Evolutionary conservation across 805 yeast species (phyloP).

Genomic region (Teunomyces stri): DNA sequence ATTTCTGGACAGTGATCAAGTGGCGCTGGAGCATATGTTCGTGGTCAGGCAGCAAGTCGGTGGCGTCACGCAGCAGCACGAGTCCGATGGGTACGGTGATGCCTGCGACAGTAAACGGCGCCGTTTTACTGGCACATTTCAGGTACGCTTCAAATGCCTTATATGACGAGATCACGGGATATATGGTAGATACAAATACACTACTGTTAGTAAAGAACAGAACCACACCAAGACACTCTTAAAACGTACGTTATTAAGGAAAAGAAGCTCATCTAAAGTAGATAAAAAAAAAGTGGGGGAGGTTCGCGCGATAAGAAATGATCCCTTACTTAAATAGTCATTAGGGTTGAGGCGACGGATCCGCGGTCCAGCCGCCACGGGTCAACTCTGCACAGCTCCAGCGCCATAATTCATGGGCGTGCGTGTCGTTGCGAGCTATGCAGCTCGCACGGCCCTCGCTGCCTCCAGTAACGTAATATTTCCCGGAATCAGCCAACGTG

Average conservation of each 20-base stretch:
- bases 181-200: constrained; percentile 42
- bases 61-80: constrained; percentile 3
- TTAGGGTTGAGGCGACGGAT: not conserved
- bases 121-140: constrained; percentile 24
- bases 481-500: constrained; percentile 24
- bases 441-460: constrained; percentile 17
- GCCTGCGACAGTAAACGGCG: constrained; percentile 35
- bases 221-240: no score
- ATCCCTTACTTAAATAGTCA: not conserved
- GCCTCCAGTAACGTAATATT: constrained; percentile 35
- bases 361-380: constrained; percentile 2
- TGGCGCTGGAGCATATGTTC: constrained; percentile 16
- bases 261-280: constrained; percentile 5
- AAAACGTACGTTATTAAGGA: constrained; percentile 8
- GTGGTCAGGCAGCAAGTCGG: constrained; percentile 9
- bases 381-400: constrained; percentile 18
- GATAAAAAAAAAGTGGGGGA: not conserved
- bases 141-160: constrained; percentile 49
- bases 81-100: constrained; percentile 33
- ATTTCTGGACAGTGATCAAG: constrained; percentile 34
- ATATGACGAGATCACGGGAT: constrained; percentile 62
- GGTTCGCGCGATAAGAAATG: constrained; percentile 7
- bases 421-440: constrained; percentile 20
- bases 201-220: constrained; percentile 16
- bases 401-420: constrained; percentile 28